phyloP scores from a whole-genome alignment of 2,329 filamentous ascomycete species.

The Trichoderma sp. region DNA sequence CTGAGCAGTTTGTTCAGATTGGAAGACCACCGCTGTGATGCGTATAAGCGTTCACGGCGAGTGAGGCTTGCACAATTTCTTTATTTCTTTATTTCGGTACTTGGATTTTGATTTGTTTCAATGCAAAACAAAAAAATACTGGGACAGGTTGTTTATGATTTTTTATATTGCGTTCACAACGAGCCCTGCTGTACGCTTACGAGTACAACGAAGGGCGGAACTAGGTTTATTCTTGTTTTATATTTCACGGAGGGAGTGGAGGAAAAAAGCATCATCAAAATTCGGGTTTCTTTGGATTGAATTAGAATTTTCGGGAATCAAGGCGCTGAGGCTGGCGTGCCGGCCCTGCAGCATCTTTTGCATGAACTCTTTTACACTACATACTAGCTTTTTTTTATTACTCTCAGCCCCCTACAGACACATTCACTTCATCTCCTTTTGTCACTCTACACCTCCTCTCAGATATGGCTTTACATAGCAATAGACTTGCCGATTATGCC shows the following conservation, averaged over 20 bases:
- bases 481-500: slow-evolving; percentile 18
- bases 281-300: slow-evolving; percentile 10
- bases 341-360: slow-evolving; percentile 6
- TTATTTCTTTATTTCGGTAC: neutral
- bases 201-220: slow-evolving; percentile 19
- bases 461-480: neutral
- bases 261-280: slow-evolving; percentile 19
- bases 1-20: slow-evolving; percentile 63
- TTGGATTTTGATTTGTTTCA: neutral
- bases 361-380: slow-evolving; percentile 19
- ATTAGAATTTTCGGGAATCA: slow-evolving; percentile 8
- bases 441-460: neutral
- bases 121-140: neutral
- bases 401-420: neutral
- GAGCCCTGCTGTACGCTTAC: slow-evolving; percentile 10
- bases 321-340: slow-evolving; percentile 16
- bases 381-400: slow-evolving; percentile 7
- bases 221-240: neutral
- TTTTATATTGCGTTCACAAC: slow-evolving; percentile 40
- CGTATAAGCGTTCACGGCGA: neutral
- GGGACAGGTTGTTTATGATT: slow-evolving; percentile 5
- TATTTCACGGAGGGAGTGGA: slow-evolving; percentile 19
- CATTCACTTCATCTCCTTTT: neutral
- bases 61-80: neutral
- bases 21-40: neutral